Evolutionary conservation across 2,329 filamentous ascomycete genomes (phyloP), one percentile per base, ranked within the genome.

Genomic region (Penicillium paneum): DNA sequence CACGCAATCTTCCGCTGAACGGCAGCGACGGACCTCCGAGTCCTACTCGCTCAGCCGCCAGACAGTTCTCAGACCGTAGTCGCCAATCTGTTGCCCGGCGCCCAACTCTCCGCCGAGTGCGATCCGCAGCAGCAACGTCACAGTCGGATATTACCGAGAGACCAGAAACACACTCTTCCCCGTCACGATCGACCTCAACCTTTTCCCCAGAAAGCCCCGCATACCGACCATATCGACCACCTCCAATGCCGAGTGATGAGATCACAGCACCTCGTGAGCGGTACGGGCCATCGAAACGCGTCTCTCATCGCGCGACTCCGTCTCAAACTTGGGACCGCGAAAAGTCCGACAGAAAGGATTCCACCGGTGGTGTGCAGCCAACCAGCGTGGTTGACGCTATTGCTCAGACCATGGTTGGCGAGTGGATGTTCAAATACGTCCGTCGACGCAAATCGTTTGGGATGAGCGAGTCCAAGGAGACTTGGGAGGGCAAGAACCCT

Each of bases 351-450:
- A 29, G 74, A 44, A 62, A 71, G 8, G 79, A 79, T 38, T 87
- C 82, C 4, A 77, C 81, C 26, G 51, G 80, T 78, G 39, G 85
- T 81, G 62, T 83, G 29, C 87, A 91, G 62, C 83, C 87, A 40
- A 88, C 88, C 0, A 88, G 86, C 41, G 90, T 97, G 13, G 93
- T 99, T 6, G 94, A 97, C 75, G 91, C 94, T 3, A 97, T 99
- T 72, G 92, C 94, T 1, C 92, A 96, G 69, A 95, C 93, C 0
- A 99, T 99, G 94, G 91, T 99, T 29, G 94, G 94, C 35, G 94
- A 97, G 57, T 76, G 72, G 75, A 78, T 76, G 76, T 76, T 71
- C 69, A 79, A 79, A 59, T 79, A 79, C 56, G 73, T 79, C 28
- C 70, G 70, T 53, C 70, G 71, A 57, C 85, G 93, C 61, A 97